Conservation (phyloP, 1,139 yeast species). For the Debaryomyces robertsiae region DNA sequence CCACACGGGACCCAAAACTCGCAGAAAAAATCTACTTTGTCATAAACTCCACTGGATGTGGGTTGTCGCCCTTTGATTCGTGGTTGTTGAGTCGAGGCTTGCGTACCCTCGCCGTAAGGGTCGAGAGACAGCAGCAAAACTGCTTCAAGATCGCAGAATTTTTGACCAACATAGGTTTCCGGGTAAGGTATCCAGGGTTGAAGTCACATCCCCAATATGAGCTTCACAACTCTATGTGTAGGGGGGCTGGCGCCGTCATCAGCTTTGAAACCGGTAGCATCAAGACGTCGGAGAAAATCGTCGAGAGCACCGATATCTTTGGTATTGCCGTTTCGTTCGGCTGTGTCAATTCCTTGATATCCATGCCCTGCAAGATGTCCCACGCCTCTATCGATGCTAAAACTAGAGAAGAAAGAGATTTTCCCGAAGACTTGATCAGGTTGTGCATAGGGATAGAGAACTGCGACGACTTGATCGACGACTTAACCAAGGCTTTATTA, state of each 20-base stretch:
- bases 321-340: conserved; percentile 95
- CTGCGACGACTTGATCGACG: conserved; percentile 65
- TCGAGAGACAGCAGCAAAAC: conserved; percentile 85
- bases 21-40: conserved; percentile 74
- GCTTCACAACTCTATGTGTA: conserved; percentile 73
- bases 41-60: conserved; percentile 88
- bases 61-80: conserved; percentile 86
- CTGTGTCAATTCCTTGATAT: conserved; percentile 86
- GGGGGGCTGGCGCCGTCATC: conserved; percentile 88
- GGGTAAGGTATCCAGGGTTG: conserved; percentile 85
- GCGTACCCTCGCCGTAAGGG: conserved; percentile 79
- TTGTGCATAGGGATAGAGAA: conserved; percentile 87
- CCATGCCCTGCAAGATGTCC: conserved; percentile 93
- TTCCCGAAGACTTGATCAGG: conserved; percentile 89
- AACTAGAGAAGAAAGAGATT: conserved; percentile 80
- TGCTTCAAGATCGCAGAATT: conserved; percentile 75
- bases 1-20: conserved; percentile 61
- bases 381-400: conserved; percentile 94
- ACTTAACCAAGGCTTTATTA: conserved; percentile 68
- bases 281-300: conserved; percentile 67
- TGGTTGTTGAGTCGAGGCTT: conserved; percentile 88
- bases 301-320: conserved; percentile 73
- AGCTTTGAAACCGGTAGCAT: conserved; percentile 85
- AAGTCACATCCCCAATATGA: conserved; percentile 80
- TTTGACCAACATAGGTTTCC: conserved; percentile 60